Evolutionary conservation across 768 basidiomycete species (phyloP), one percentile per base, ranked within the genome.

Genomic region (Lactarius pseudohatsudake): DNA sequence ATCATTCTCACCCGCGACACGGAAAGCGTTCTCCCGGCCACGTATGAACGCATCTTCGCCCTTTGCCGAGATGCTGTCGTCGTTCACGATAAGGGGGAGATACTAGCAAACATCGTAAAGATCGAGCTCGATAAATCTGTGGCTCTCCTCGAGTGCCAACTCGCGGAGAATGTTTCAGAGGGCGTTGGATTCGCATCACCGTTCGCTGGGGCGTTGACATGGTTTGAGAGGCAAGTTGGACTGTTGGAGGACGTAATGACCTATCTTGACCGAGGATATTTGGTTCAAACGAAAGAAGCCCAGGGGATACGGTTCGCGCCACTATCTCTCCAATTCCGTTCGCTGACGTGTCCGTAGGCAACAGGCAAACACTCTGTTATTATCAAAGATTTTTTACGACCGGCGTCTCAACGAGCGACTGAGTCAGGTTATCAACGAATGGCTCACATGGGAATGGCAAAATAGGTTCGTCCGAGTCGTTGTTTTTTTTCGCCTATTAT

Each of bases 151-250:
- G 77, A 77, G 20, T 74, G 64, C 5, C 75, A 75, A 1, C 81
- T 92, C 15, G 57, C 62, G 4, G 68, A 71, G 0, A 69, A 73
- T 32, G 34, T 55, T 22, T 55, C 54, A 10, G 66, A 66, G 18
- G 80, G 79, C 16, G 79, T 84, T 32, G 75, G 76, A 0, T 94
- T 91, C 88, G 74, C 92, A 4, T 70, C 67, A 0, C 76, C 76
- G n/a, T 85, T 93, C 62, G 85, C 85, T 6, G 73, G 77, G 11
- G 75, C 76, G 1, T 88, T 86, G 72, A 78, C 79, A 30, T 89
- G 87, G 86, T 92, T 88, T 54, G 85, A 89, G 69, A 75, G 75
- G 40, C 81, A 84, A 73, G 80, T 91, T 69, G 89, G 75, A 85
- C 81, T 57, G 20, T 47, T 64, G 50, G 13, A 55, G 45, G 59